A percentile compares a stretch with the other conserved stretches of the same genome.
Evolutionary conservation across 164 flowering plant species (phyloP).

Genomic region (Dillenia suffruticosa): DNA sequence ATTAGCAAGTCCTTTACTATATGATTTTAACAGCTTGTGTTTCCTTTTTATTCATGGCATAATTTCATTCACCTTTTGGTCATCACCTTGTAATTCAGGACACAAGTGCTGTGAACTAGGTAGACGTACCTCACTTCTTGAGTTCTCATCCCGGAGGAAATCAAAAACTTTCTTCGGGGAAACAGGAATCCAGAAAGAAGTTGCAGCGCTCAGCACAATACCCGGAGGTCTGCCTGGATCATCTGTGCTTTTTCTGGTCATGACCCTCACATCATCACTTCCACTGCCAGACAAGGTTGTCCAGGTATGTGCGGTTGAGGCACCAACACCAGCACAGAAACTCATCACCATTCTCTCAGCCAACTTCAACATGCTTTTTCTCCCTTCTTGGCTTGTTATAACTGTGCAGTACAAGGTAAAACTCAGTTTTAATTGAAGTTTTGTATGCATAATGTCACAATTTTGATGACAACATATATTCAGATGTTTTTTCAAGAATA

Average conservation of each 20-base stretch:
- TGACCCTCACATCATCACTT: conserved; percentile 81
- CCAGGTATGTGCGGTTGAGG: conserved; percentile 85
- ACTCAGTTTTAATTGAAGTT: too few relatives aligned
- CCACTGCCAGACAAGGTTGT: conserved; percentile 66
- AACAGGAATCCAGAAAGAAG: conserved; percentile 89
- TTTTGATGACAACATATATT: too few relatives aligned
- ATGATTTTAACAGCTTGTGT: too few relatives aligned
- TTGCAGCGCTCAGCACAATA: conserved; percentile 82
- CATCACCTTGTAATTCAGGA: too few relatives aligned
- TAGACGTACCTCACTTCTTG: conserved; percentile 59
- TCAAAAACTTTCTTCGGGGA: conserved; percentile 67
- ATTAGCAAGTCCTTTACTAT: too few relatives aligned
- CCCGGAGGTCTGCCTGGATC: conserved; percentile 97
- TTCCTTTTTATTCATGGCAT: too few relatives aligned
- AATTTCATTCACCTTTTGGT: too few relatives aligned
- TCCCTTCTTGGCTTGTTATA: conserved; percentile 68
- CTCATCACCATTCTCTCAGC: conserved; percentile 89
- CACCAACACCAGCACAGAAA: conserved; percentile 79
- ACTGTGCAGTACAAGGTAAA: conserved; percentile 25
- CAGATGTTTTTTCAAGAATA: conserved; percentile 11
- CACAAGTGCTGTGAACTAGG: too few relatives aligned
- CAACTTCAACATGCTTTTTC: conserved; percentile 81
- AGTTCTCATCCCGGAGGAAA: conserved; percentile 73
- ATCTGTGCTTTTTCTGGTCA: conserved; percentile 79
- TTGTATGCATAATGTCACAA: too few relatives aligned